Evolutionary conservation across 2,329 filamentous ascomycete genomes (phyloP).

Genomic region (Penicillium glabrum): DNA sequence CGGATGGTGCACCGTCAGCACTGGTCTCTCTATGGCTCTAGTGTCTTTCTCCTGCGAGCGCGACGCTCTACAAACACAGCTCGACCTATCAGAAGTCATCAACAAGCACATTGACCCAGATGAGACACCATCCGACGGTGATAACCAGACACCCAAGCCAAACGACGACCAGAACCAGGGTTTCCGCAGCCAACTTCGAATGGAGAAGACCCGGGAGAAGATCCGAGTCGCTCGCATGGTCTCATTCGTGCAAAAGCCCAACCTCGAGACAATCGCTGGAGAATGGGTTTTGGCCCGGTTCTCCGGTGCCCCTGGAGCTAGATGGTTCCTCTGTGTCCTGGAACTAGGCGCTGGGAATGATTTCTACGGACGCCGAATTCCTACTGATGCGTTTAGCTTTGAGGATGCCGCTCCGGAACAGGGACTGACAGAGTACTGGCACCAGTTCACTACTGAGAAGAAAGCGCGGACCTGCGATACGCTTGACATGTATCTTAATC

Average conservation of each 20-base stretch:
- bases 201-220: constrained; percentile 2
- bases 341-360: constrained; percentile 7
- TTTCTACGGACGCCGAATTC: constrained; percentile 13
- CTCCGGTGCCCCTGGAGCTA: constrained; percentile 11
- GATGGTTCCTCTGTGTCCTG: constrained; percentile 16
- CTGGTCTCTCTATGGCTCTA: neutral
- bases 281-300: constrained; percentile 19
- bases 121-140: neutral
- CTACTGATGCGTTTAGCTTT: constrained; percentile 15
- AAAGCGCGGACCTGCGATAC: constrained; percentile 11
- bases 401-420: constrained; percentile 15
- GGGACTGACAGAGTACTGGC: constrained; percentile 16
- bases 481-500: constrained; percentile 7
- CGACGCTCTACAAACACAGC: neutral
- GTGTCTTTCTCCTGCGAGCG: neutral
- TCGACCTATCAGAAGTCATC: neutral
- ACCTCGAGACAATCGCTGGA: constrained; percentile 14
- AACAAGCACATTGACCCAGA: neutral
- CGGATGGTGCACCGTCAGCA: constrained; percentile 16
- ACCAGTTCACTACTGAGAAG: constrained; percentile 12
- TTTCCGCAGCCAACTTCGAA: neutral
- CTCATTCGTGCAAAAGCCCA: constrained; percentile 12
- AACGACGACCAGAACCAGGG: neutral
- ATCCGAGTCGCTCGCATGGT: constrained; percentile 15
- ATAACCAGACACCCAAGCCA: neutral